Evolutionary conservation across 805 yeast species (phyloP).

Genomic region (Ogataea corticis): DNA sequence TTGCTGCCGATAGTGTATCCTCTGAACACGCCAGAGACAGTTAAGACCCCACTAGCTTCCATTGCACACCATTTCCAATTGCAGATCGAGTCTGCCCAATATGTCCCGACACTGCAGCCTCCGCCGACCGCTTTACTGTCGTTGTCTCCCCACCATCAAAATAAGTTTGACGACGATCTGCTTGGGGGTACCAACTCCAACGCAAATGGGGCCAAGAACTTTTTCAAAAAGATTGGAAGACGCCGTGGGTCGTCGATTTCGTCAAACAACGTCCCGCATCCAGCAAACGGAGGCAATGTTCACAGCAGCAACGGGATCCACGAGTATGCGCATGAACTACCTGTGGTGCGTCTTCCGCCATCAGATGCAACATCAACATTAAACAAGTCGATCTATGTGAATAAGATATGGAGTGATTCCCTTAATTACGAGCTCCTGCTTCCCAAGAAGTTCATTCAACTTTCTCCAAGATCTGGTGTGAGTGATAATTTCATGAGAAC

Average conservation of each 20-base stretch:
- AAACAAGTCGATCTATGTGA: constrained; percentile 76
- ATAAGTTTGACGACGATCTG: constrained; percentile 22
- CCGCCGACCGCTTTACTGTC: constrained; percentile 36
- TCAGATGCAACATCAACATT: constrained; percentile 56
- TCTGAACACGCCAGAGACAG: constrained; percentile 61
- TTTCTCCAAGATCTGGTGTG: constrained; percentile 51
- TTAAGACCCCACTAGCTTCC: constrained; percentile 51
- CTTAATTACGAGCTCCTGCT: constrained; percentile 70
- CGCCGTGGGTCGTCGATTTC: constrained; percentile 14
- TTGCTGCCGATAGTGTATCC: constrained; percentile 64
- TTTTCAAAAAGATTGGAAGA: constrained; percentile 28
- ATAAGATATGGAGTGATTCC: constrained; percentile 71
- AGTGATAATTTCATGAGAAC: constrained; percentile 25
- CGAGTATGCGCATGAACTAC: constrained; percentile 40
- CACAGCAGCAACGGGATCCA: constrained; percentile 26
- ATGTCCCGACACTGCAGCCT: constrained; percentile 29
- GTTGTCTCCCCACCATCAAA: constrained; percentile 34
- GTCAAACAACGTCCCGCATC: constrained; percentile 5
- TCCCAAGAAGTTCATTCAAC: constrained; percentile 65
- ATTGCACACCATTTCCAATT: constrained; percentile 44
- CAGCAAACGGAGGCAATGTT: constrained; percentile 9
- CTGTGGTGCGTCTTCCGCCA: constrained; percentile 56
- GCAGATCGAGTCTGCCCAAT: constrained; percentile 37
- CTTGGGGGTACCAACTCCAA: constrained; percentile 3
- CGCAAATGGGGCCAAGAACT: constrained; percentile 15